Percentiles rank a stretch among this genome's conserved stretches.
These are phyloP conservation scores for Macrolepiota albuminosa DNA, from an alignment of 768 basidiomycete species.

Conservation along the genomic window DNA sequence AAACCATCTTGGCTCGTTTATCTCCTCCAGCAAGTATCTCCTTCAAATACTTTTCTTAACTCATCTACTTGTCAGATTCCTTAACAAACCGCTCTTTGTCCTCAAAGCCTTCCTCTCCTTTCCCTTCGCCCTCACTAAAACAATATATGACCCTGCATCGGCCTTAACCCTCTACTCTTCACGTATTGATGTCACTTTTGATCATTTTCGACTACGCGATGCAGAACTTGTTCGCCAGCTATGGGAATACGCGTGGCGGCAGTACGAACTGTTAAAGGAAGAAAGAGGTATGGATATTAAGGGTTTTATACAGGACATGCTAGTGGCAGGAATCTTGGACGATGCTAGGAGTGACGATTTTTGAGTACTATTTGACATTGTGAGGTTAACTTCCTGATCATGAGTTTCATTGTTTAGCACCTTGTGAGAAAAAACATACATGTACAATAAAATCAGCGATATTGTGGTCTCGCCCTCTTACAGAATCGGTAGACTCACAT, in stretches of 20 bases:
- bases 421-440: not conserved
- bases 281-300: slow-evolving; percentile 1
- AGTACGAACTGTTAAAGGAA: slow-evolving; percentile 9
- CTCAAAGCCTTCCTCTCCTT: slow-evolving; percentile 1
- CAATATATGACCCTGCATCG: slow-evolving; percentile 26
- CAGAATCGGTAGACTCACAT: not conserved
- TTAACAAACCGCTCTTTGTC: not conserved
- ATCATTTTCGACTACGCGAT: slow-evolving; percentile 37
- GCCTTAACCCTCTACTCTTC: slow-evolving; percentile 30
- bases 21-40: not conserved
- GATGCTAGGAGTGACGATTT: not conserved
- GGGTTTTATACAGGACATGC: slow-evolving; percentile 11
- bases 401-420: not conserved
- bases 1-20: slow-evolving; percentile 7
- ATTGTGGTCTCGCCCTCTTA: not conserved
- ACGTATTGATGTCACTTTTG: slow-evolving; percentile 35
- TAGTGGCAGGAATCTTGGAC: not conserved
- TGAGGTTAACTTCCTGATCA: not conserved
- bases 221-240: slow-evolving; percentile 34
- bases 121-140: slow-evolving; percentile 4
- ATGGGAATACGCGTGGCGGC: slow-evolving; percentile 13
- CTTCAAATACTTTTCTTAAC: not conserved
- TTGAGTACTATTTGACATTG: not conserved
- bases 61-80: not conserved
- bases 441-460: not conserved